Conservation (phyloP, 768 basidiomycete genomes). For the Suillus paluster region DNA sequence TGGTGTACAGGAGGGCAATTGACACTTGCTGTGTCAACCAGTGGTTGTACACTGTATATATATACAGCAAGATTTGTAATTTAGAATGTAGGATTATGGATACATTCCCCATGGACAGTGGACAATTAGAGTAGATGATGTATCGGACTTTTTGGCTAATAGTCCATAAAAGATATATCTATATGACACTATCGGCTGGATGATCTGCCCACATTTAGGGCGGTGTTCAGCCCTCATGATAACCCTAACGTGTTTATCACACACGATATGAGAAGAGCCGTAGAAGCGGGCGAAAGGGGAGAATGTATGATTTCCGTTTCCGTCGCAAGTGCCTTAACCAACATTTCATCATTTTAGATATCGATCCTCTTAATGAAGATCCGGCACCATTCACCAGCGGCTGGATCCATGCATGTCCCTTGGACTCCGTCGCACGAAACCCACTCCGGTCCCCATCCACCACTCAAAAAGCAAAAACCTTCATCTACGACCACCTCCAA, state of each 20-base stretch:
- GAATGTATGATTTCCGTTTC: background rate
- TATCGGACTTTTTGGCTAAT: too few species aligned
- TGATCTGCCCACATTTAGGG: slow-evolving; percentile 50
- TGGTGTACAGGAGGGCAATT: too few species aligned
- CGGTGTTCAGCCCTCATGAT: slow-evolving; percentile 50
- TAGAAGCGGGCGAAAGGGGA: slow-evolving; percentile 34
- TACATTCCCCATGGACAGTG: too few species aligned
- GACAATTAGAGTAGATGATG: too few species aligned
- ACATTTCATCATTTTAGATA: background rate
- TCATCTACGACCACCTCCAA: slow-evolving; percentile 33
- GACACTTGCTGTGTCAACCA: too few species aligned
- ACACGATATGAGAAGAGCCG: slow-evolving; percentile 34
- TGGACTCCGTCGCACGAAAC: slow-evolving; percentile 39
- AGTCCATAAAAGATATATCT: too few species aligned
- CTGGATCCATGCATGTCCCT: slow-evolving; percentile 46
- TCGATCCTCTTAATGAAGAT: background rate
- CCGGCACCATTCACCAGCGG: slow-evolving; percentile 20
- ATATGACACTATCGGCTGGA: too few species aligned
- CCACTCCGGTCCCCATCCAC: slow-evolving; percentile 17
- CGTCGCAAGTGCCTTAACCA: too few species aligned
- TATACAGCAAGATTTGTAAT: too few species aligned
- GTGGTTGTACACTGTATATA: too few species aligned
- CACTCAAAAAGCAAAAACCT: slow-evolving; percentile 17
- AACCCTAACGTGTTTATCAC: slow-evolving; percentile 44
- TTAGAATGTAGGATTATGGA: too few species aligned